Evolutionary conservation across 2,329 filamentous ascomycete genomes (phyloP).

Genomic region (Juglanconis juglandina): DNA sequence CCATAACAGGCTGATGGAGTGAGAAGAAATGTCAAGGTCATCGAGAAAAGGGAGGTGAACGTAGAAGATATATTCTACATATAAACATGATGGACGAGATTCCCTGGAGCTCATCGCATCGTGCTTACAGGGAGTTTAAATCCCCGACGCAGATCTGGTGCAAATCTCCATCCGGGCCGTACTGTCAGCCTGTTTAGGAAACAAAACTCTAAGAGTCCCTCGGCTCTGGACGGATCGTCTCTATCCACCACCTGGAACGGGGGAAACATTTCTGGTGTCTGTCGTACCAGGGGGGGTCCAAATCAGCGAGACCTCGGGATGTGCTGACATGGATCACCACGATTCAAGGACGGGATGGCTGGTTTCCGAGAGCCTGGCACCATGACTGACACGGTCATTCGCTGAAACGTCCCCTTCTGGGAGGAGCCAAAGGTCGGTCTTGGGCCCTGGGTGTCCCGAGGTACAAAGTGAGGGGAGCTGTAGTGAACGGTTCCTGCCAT

Average conservation of each 20-base stretch:
- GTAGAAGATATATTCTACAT: background rate
- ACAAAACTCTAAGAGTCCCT: background rate
- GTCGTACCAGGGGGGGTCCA: too few species aligned
- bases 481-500: background rate
- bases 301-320: background rate
- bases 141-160: background rate
- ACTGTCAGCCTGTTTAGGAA: background rate
- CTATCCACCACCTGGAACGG: background rate
- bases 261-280: background rate
- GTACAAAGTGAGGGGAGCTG: background rate
- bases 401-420: background rate
- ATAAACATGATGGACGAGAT: background rate
- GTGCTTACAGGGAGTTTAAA: background rate
- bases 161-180: background rate
- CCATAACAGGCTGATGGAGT: background rate
- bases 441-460: background rate
- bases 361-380: background rate
- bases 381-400: background rate
- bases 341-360: slow-evolving; percentile 2
- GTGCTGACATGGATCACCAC: background rate
- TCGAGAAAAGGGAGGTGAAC: background rate
- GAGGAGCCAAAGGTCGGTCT: background rate
- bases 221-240: background rate
- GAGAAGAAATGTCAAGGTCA: background rate
- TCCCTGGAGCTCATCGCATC: background rate